phyloP scores from a whole-genome alignment of 495 filamentous ascomycete species.

The Echria macrotheca region DNA sequence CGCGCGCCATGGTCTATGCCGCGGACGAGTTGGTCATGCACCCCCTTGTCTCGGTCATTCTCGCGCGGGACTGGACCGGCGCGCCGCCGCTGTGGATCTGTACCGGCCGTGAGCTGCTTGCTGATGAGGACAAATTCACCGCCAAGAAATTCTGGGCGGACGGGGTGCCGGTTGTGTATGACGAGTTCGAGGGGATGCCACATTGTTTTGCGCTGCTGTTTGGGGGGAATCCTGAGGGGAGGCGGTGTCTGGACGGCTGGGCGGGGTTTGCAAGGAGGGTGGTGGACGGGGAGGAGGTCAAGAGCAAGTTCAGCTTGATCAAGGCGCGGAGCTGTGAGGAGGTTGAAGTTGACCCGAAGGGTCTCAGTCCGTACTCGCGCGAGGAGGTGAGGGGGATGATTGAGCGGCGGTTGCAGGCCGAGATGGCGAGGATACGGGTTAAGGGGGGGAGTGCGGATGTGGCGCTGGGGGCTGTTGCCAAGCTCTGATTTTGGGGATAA shows the following conservation, averaged over 20 bases:
- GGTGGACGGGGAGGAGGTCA: constrained; percentile 25
- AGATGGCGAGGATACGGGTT: too few species aligned
- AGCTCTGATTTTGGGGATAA: constrained; percentile 32
- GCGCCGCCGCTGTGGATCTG: constrained; percentile 66
- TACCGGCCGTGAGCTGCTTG: constrained; percentile 73
- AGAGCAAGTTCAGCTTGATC: constrained; percentile 48
- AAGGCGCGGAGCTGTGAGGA: constrained; percentile 52
- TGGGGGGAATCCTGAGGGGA: constrained; percentile 38
- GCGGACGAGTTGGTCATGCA: constrained; percentile 59
- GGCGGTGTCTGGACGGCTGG: constrained; percentile 51
- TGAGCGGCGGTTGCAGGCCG: constrained; percentile 38
- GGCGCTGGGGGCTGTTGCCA: constrained; percentile 32
- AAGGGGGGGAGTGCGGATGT: not conserved
- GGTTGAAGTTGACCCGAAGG: constrained; percentile 44
- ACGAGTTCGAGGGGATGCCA: constrained; percentile 84
- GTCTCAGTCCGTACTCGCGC: constrained; percentile 44
- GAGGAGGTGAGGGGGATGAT: constrained; percentile 52
- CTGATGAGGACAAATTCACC: constrained; percentile 63
- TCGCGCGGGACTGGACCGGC: constrained; percentile 60
- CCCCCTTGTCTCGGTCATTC: constrained; percentile 68
- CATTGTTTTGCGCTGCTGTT: constrained; percentile 74
- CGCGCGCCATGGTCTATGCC: constrained; percentile 63
- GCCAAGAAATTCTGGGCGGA: constrained; percentile 54
- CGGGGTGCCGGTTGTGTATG: constrained; percentile 60
- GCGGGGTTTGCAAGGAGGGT: constrained; percentile 50